A percentile compares a stretch with the other conserved stretches of the same genome.
These are phyloP conservation scores for Naganishia randhawae DNA, from an alignment of 768 basidiomycete species.

Conservation along the genomic window DNA sequence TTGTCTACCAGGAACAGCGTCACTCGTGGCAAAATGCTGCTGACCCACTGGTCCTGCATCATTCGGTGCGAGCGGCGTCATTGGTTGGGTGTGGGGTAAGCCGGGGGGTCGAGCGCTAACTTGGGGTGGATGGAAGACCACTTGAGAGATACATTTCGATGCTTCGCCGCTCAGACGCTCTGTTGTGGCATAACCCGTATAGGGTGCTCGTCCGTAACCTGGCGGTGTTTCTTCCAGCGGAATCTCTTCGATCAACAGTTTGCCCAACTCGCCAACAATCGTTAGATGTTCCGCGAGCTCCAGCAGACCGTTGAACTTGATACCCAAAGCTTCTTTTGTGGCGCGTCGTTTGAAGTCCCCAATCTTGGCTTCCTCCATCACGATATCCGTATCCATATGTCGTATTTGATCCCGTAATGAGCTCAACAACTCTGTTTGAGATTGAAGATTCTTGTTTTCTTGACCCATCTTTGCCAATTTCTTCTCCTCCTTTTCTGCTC, in stretches of 20 bases:
- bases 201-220: constrained; percentile 69
- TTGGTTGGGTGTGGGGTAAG: constrained; percentile 24
- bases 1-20: background rate
- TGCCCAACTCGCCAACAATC: constrained; percentile 58
- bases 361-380: constrained; percentile 72
- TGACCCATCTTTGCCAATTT: constrained; percentile 85
- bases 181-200: constrained; percentile 62
- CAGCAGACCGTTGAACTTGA: constrained; percentile 81
- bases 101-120: constrained; percentile 27
- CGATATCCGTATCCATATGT: constrained; percentile 72
- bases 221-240: constrained; percentile 75
- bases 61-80: constrained; percentile 19
- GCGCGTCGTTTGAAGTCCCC: constrained; percentile 76
- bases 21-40: background rate
- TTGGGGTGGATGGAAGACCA: constrained; percentile 24
- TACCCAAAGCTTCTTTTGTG: constrained; percentile 66
- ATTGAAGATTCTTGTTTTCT: constrained; percentile 74
- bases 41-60: constrained; percentile 6
- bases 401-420: constrained; percentile 69
- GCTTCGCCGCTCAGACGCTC: constrained; percentile 65
- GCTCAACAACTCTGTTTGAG: constrained; percentile 70
- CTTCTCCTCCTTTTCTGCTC: constrained; percentile 78
- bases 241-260: constrained; percentile 63
- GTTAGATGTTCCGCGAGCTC: constrained; percentile 80
- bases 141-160: constrained; percentile 38